A percentile compares a stretch with the other conserved stretches of the same genome.
These are phyloP conservation scores for Cynanchum wilfordii DNA, from an alignment of 257 asterid genomes.

Conservation along the genomic window DNA sequence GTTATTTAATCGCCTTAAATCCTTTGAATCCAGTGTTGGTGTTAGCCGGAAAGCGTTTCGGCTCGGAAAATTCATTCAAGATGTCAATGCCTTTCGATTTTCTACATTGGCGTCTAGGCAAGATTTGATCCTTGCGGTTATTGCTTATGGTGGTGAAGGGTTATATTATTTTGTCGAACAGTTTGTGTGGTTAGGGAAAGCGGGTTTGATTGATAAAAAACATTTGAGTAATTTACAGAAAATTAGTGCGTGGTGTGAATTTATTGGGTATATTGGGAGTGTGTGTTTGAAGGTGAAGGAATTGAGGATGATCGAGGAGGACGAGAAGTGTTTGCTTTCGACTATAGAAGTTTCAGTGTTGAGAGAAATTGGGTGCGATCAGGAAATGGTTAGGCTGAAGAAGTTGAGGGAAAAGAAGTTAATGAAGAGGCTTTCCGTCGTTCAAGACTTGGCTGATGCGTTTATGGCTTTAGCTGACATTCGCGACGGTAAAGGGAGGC, in stretches of 20 bases:
- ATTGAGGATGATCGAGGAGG: conserved; percentile 39
- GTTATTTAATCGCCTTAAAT: conserved; percentile 46
- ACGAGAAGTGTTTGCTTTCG: conserved; percentile 48
- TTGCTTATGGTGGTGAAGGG: conserved; percentile 86
- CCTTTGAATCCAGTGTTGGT: conserved; percentile 89
- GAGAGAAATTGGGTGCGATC: conserved; percentile 43
- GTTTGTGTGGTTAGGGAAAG: conserved; percentile 71
- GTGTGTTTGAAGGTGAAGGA: conserved; percentile 65
- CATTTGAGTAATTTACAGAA: conserved; percentile 43
- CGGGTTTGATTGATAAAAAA: conserved; percentile 68
- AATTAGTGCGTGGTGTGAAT: conserved; percentile 79
- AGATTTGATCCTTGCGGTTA: conserved; percentile 29
- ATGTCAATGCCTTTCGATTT: conserved; percentile 62
- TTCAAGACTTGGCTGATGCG: conserved; percentile 86
- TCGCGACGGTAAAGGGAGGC: conserved; percentile 61
- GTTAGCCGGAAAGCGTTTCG: conserved; percentile 90
- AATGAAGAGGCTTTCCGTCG: conserved; percentile 69
- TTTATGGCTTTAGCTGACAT: conserved; percentile 86
- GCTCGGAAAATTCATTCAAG: conserved; percentile 87
- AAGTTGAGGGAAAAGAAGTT: conserved; percentile 70
- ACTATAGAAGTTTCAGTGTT: conserved; percentile 38
- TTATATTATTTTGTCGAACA: conserved; percentile 79
- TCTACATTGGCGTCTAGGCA: conserved; percentile 16
- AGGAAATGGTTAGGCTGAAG: conserved; percentile 49
- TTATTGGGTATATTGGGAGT: conserved; percentile 82